phyloP scores from a whole-genome alignment of 768 basidiomycete species.

The Naganishia kalamii region DNA sequence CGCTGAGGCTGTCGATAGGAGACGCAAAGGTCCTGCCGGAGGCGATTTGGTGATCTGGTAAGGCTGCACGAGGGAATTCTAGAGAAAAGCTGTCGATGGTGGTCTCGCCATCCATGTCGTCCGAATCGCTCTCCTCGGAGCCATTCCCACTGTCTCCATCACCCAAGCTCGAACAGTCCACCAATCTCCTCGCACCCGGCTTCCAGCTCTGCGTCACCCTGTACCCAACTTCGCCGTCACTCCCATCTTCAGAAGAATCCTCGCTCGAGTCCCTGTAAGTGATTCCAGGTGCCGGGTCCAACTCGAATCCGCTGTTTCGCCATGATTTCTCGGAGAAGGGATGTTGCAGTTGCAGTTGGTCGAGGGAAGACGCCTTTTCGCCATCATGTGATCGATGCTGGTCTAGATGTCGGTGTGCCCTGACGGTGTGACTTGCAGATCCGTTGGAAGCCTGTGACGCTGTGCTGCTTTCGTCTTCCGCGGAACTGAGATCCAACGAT shows the following conservation, averaged over 20 bases:
- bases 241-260: not conserved
- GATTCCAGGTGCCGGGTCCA: not conserved
- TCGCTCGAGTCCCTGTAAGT: not conserved
- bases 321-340: not conserved
- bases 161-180: not conserved
- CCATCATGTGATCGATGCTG: not conserved
- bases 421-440: not conserved
- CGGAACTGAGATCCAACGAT: not conserved
- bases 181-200: not conserved
- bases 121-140: not conserved
- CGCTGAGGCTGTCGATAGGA: not conserved
- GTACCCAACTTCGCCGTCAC: not conserved
- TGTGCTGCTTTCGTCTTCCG: not conserved
- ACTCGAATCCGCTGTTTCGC: not conserved
- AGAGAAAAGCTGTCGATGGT: not conserved
- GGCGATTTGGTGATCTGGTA: not conserved
- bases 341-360: slow-evolving; percentile 1
- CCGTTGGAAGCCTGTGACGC: not conserved
- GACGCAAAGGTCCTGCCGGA: not conserved
- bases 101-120: not conserved
- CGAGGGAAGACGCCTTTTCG: not conserved
- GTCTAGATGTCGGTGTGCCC: not conserved
- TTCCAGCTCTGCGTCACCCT: not conserved
- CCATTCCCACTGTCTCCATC: no score
- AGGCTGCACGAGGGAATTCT: not conserved